These are phyloP conservation scores for Guillardia theta DNA, from an alignment of 78 protist species.

Conservation along the genomic window DNA sequence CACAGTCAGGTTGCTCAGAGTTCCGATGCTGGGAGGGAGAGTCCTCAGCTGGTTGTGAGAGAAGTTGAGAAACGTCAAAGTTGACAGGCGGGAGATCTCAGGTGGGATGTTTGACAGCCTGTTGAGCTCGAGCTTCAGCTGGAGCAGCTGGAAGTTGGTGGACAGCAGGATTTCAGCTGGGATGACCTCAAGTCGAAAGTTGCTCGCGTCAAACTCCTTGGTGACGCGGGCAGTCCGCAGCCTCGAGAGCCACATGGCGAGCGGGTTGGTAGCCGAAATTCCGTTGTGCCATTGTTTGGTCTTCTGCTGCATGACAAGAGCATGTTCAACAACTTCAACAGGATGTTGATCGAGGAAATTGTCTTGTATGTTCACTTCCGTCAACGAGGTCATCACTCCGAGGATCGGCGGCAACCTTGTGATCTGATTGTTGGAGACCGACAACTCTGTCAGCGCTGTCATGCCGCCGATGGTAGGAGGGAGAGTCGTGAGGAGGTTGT, in stretches of 20 bases:
- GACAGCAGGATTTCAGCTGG: not conserved
- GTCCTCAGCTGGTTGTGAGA: not conserved
- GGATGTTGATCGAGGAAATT: not conserved
- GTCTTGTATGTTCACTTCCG: not conserved
- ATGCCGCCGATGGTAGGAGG: slow-evolving; percentile 15
- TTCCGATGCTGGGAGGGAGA: not conserved
- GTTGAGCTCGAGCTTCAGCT: not conserved
- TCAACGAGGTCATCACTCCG: not conserved
- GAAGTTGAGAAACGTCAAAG: not conserved
- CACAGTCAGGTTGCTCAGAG: not conserved
- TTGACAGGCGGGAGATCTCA: not conserved
- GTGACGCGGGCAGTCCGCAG: slow-evolving; percentile 2
- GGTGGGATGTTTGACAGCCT: not conserved
- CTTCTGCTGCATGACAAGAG: not conserved
- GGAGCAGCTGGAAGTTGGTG: not conserved
- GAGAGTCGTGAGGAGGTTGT: not conserved
- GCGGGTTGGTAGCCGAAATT: not conserved
- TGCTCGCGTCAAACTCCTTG: not conserved
- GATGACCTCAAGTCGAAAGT: not conserved
- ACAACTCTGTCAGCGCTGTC: not conserved
- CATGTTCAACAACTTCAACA: not conserved
- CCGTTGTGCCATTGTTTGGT: not conserved
- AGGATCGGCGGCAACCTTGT: not conserved
- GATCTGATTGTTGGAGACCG: not conserved
- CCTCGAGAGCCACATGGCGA: not conserved